phyloP scores from a whole-genome alignment of 345 rosid genomes.

The Gossypium ekmanianum region DNA sequence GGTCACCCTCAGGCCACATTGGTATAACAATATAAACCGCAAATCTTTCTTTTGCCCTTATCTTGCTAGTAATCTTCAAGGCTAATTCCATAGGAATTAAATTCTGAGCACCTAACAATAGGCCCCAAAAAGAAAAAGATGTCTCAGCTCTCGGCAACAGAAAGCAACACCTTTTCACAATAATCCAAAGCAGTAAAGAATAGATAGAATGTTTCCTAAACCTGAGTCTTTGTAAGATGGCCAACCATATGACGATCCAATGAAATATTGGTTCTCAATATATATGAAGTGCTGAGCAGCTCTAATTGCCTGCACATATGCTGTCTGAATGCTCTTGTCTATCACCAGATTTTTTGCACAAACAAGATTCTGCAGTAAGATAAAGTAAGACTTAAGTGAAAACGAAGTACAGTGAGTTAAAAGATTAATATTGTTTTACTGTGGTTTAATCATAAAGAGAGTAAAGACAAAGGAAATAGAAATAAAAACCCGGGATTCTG shows the following conservation, averaged over 20 bases:
- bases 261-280: conserved; percentile 85
- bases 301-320: conserved; percentile 87
- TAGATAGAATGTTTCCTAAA: conserved; percentile 18
- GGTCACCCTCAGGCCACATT: conserved; percentile 92
- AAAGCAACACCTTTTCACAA: conserved; percentile 5
- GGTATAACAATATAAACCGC: conserved; percentile 74
- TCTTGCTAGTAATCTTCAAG: conserved; percentile 67
- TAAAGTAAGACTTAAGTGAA: neutral
- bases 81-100: conserved; percentile 87
- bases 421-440: neutral
- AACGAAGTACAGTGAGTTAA: neutral
- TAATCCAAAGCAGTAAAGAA: neutral
- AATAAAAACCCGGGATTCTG: conserved; percentile 53
- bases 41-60: conserved; percentile 70
- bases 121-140: neutral
- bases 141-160: neutral
- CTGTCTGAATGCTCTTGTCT: conserved; percentile 86
- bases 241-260: conserved; percentile 90
- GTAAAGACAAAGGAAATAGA: neutral
- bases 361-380: conserved; percentile 63
- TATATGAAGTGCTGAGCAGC: conserved; percentile 79
- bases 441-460: neutral
- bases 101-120: conserved; percentile 76
- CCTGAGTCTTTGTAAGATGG: conserved; percentile 77
- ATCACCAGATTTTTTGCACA: conserved; percentile 81